Conservation (phyloP, 176 grass and related monocot genomes). For the Avena sativa region DNA sequence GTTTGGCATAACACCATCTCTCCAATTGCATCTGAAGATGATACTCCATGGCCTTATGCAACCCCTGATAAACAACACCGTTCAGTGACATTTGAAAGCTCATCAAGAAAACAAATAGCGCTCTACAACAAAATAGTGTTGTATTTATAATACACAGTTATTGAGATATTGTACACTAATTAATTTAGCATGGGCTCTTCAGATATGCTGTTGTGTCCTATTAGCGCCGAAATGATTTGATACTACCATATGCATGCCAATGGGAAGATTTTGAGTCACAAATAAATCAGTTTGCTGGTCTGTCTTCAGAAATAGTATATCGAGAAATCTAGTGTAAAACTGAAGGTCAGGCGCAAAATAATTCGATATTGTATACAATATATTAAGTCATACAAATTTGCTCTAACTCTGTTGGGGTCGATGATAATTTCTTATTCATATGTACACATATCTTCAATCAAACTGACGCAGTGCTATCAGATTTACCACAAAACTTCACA, state of each 20-base stretch:
- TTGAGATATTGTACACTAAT: too few species aligned
- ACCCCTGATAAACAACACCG: too few species aligned
- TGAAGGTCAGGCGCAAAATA: neutral
- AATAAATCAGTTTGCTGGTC: neutral
- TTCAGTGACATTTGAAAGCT: too few species aligned
- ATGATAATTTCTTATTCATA: neutral
- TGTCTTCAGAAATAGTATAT: neutral
- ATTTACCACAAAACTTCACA: conserved; percentile 9
- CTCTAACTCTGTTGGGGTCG: neutral
- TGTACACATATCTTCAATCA: neutral
- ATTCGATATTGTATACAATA: neutral
- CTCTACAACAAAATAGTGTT: too few species aligned
- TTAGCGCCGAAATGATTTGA: neutral
- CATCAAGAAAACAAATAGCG: too few species aligned
- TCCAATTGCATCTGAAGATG: too few species aligned
- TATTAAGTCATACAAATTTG: neutral
- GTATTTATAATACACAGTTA: too few species aligned
- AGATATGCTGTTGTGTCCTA: too few species aligned
- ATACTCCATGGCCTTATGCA: too few species aligned
- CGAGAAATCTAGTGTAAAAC: neutral
- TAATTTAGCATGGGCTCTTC: too few species aligned
- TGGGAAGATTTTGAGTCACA: neutral
- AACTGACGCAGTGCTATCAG: neutral
- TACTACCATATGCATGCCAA: neutral
- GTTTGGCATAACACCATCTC: too few species aligned